These are phyloP conservation scores for Pueraria montana DNA, from an alignment of 306 rosid genomes.

Conservation along the genomic window DNA sequence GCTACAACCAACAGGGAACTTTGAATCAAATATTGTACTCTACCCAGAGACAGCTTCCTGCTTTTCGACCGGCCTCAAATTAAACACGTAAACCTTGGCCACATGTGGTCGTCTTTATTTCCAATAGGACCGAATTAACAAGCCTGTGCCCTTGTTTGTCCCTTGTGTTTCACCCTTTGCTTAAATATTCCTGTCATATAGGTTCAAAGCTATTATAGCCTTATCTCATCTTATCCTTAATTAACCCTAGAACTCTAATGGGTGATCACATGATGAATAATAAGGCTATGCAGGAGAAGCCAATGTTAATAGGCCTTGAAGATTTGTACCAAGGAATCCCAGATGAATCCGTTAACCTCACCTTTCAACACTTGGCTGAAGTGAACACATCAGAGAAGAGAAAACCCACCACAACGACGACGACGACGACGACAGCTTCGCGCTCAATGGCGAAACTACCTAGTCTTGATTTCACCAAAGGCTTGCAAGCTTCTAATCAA, in stretches of 20 bases:
- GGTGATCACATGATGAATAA: constrained; percentile 45
- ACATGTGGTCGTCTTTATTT: constrained; percentile 46
- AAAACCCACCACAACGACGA: constrained; percentile 25
- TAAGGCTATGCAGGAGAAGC: constrained; percentile 48
- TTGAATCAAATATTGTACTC: background rate
- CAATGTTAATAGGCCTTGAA: constrained; percentile 71
- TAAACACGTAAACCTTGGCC: constrained; percentile 22
- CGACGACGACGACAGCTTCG: background rate
- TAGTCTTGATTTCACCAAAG: constrained; percentile 78
- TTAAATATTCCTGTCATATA: constrained; percentile 25
- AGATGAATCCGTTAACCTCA: constrained; percentile 89
- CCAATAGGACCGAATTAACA: constrained; percentile 39
- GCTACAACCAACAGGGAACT: background rate
- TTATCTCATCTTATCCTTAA: constrained; percentile 7
- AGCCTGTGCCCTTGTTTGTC: too few relatives aligned
- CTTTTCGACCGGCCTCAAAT: constrained; percentile 54
- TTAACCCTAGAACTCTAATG: constrained; percentile 42
- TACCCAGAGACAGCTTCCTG: background rate
- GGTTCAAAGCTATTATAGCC: background rate
- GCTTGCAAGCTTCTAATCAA: constrained; percentile 51
- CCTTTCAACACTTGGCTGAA: constrained; percentile 74
- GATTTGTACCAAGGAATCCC: constrained; percentile 80
- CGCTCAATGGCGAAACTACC: constrained; percentile 54
- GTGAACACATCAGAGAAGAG: constrained; percentile 50
- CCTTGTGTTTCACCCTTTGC: constrained; percentile 22